phyloP scores from a whole-genome alignment of 1,139 yeast genomes.

The Meyerozyma smithsonii region DNA sequence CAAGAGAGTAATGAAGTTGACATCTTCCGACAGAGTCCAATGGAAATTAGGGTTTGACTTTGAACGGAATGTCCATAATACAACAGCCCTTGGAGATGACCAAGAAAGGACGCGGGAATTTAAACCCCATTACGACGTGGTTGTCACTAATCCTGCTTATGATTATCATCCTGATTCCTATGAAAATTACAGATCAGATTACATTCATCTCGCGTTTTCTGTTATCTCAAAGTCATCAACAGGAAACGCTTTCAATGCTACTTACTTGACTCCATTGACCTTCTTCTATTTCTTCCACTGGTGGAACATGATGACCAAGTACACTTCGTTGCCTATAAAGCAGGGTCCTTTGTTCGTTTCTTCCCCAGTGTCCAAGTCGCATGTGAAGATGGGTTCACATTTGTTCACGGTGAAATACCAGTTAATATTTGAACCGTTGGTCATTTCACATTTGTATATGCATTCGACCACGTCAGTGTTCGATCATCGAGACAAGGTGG shows the following conservation, averaged over 20 bases:
- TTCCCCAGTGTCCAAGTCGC: constrained; percentile 24
- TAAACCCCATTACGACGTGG: constrained; percentile 41
- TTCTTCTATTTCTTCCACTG: constrained; percentile 68
- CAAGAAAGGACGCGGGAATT: constrained; percentile 31
- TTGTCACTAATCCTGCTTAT: constrained; percentile 36
- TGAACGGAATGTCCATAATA: constrained; percentile 29
- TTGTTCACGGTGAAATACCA: constrained; percentile 78
- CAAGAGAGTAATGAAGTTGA: constrained; percentile 34
- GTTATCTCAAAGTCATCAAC: constrained; percentile 31
- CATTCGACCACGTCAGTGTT: constrained; percentile 47
- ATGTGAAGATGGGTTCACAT: constrained; percentile 69
- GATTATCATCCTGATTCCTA: constrained; percentile 44
- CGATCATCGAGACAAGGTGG: constrained; percentile 43
- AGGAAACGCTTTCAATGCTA: constrained; percentile 55
- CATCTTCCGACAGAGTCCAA: constrained; percentile 35
- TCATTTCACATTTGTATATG: constrained; percentile 65
- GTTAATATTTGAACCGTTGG: constrained; percentile 67
- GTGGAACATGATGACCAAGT: constrained; percentile 77
- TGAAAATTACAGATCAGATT: constrained; percentile 36
- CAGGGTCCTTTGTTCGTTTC: constrained; percentile 58
- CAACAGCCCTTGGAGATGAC: constrained; percentile 22
- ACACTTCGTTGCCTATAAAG: constrained; percentile 69
- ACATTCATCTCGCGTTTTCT: constrained; percentile 38
- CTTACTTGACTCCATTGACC: constrained; percentile 70
- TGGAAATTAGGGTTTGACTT: constrained; percentile 42